Conservation (phyloP, 805 yeast species). For the Candida palmyrensis region DNA sequence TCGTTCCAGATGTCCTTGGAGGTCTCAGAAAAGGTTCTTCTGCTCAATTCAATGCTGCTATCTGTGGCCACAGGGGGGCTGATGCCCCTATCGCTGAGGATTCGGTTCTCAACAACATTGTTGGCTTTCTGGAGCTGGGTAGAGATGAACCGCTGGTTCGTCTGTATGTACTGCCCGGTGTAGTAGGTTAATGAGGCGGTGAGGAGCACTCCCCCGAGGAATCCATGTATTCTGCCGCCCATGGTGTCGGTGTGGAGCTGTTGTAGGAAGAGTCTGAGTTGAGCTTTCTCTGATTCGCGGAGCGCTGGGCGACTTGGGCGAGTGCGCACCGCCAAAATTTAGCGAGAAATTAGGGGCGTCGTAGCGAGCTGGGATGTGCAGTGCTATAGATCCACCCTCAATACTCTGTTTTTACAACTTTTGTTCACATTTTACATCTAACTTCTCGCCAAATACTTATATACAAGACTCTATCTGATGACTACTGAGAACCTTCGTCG, state of each 20-base stretch:
- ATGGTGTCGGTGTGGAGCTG: constrained; percentile 16
- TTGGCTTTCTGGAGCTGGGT: constrained; percentile 44
- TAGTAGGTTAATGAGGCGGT: constrained; percentile 60
- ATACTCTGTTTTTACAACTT: too few relatives aligned
- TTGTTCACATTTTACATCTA: too few relatives aligned
- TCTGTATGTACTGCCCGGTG: constrained; percentile 52
- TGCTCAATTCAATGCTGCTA: constrained; percentile 13
- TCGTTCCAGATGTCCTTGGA: constrained; percentile 76
- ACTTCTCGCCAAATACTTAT: too few relatives aligned
- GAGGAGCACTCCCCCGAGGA: constrained; percentile 50
- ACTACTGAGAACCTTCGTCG: too few relatives aligned
- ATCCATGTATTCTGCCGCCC: constrained; percentile 43
- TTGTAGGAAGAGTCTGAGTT: too few relatives aligned
- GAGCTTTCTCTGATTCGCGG: not conserved
- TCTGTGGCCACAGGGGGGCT: constrained; percentile 41
- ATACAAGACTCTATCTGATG: too few relatives aligned
- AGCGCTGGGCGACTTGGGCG: constrained; percentile 1
- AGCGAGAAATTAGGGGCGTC: not conserved
- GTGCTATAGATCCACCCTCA: too few relatives aligned
- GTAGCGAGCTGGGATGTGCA: too few relatives aligned
- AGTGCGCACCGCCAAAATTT: not conserved
- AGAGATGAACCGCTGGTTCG: constrained; percentile 43
- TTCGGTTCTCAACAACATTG: constrained; percentile 47
- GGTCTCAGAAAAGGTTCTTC: constrained; percentile 50
- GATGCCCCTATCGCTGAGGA: constrained; percentile 44